Conservation (phyloP, 1,139 yeast genomes). For the Zygosaccharomyces pseudobailii region DNA sequence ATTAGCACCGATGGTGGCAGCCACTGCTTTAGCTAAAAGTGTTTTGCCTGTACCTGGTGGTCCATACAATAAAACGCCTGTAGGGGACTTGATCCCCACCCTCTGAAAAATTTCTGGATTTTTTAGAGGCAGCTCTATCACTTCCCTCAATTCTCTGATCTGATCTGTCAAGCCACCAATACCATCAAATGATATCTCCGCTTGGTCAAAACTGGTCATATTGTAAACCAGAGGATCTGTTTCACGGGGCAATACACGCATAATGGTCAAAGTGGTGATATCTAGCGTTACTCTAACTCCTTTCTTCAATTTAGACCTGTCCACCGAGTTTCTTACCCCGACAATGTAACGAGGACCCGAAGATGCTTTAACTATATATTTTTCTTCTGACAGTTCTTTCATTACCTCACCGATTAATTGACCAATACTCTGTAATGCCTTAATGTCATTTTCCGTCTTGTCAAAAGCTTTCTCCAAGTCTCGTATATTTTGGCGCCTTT, state of each 20-base stretch:
- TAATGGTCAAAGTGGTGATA: constrained; percentile 95
- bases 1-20: constrained; percentile 97
- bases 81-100: constrained; percentile 97
- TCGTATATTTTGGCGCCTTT: constrained; percentile 75
- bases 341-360: constrained; percentile 98
- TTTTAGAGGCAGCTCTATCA: constrained; percentile 92
- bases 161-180: constrained; percentile 97
- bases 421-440: constrained; percentile 95
- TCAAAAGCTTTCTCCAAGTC: constrained; percentile 80
- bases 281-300: constrained; percentile 96
- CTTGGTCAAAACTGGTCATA: constrained; percentile 97
- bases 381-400: constrained; percentile 91
- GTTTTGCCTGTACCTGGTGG: constrained; percentile 99
- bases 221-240: constrained; percentile 98
- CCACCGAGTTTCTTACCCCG: constrained; percentile 92
- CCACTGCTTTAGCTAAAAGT: constrained; percentile 92
- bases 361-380: constrained; percentile 94
- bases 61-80: constrained; percentile 93
- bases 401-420: constrained; percentile 97
- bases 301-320: constrained; percentile 75
- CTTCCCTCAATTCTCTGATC: constrained; percentile 94
- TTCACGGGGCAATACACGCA: constrained; percentile 96
- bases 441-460: constrained; percentile 94
- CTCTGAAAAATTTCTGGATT: constrained; percentile 94
- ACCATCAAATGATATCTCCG: constrained; percentile 89